Base-by-base conservation (phyloP, 768 basidiomycete species). In the Tricholoma furcatifolium region DNA sequence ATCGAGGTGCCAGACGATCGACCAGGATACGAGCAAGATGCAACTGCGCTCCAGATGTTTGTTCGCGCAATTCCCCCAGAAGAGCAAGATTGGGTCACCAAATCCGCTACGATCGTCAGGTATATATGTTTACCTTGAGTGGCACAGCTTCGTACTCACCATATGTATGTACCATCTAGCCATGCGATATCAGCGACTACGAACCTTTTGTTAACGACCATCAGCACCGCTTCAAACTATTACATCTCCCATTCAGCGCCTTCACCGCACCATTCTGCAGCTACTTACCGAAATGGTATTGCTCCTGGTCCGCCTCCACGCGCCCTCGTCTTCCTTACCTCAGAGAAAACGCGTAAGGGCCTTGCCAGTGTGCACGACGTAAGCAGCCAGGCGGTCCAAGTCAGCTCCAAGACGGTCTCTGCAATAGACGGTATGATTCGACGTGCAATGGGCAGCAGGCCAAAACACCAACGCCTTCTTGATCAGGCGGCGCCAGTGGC, bases 101-200 rank as follows among this genome's bases (percentile, higher is more conserved):
- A 74, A 58, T 77, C 82, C 18, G 85, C 87, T 2, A 78, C 79
- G 18, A 67, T 83, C 21, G 71, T 86, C 52, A 87, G 86, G 87
- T 85, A 65, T 39, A 77, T 66, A 12, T 23, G 21, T 12, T 18
- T 23, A 45, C 15, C 20, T 30, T 27, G 23, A 30, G 24, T 21
- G n/a, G 15, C 18, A 30, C 20, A 2, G 27, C 30, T 15, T 36
- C 30, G 20, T 5, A 21, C 30, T 50, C 23, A 49, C 14, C 8
- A 32, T 20, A 12, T 27, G 12, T 51, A 15, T 43, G 20, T 42
- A 5, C 12, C 40, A 6, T 52, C 6, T 54, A 89, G 87, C 62
- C 80, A 83, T 64, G 84, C 82, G 0, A 87, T 92, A 50, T 80
- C 87, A 3, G 72, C 75, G 24, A 82, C 84, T 15, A 86, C 88